Evolutionary conservation across 23 red algal genomes (phyloP).

Genomic region (Gracilaria caudata): DNA sequence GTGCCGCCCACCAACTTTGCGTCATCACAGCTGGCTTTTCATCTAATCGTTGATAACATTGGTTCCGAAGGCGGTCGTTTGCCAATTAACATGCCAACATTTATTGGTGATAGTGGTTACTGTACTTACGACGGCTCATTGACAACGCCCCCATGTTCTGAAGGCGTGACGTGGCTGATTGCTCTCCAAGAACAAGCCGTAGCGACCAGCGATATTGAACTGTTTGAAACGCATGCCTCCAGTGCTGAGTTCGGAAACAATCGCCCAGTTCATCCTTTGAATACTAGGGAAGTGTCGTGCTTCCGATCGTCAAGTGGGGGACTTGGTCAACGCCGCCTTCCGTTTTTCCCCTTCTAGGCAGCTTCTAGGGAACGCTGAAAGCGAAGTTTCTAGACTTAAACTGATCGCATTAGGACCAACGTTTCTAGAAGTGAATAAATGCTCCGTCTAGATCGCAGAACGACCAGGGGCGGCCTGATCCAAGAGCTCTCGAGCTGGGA

Average conservation of each 20-base stretch:
- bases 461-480: too few species aligned
- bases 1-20: neutral
- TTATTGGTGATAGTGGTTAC: conserved; percentile 18
- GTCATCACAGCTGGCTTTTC: neutral
- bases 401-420: too few species aligned
- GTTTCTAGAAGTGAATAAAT: too few species aligned
- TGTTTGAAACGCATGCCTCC: neutral
- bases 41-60: conserved; percentile 18
- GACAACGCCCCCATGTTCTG: conserved; percentile 64
- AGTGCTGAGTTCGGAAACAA: neutral
- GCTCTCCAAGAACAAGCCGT: neutral
- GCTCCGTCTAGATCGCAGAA: too few species aligned
- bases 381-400: too few species aligned
- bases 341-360: too few species aligned
- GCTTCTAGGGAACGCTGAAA: too few species aligned
- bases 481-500: too few species aligned
- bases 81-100: neutral
- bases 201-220: neutral
- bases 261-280: neutral
- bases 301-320: neutral
- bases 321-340: too few species aligned
- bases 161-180: conserved; percentile 59
- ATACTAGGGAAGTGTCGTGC: neutral
- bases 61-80: neutral
- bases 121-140: conserved; percentile 65